phyloP scores from a whole-genome alignment of 768 basidiomycete genomes.

The Tubosaeta sp. region DNA sequence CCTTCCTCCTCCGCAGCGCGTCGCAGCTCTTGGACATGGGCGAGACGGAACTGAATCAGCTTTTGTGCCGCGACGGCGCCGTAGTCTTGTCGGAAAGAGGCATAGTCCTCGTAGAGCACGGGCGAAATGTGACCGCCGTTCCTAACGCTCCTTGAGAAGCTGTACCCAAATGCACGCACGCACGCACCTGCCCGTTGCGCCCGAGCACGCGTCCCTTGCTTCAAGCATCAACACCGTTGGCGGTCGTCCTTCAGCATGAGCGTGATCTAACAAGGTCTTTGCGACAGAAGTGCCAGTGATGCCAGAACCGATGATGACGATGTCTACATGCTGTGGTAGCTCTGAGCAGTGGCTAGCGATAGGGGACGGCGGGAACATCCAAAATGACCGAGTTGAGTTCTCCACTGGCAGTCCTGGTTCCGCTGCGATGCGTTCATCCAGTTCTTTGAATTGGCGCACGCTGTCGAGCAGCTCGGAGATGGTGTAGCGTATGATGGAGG shows the following conservation, averaged over 20 bases:
- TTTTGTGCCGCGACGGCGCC: slow-evolving; percentile 46
- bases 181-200: slow-evolving; percentile 66
- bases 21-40: slow-evolving; percentile 50
- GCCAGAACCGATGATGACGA: slow-evolving; percentile 74
- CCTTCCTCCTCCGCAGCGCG: slow-evolving; percentile 50
- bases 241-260: slow-evolving; percentile 19
- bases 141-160: slow-evolving; percentile 17
- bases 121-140: slow-evolving; percentile 72
- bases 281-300: slow-evolving; percentile 66
- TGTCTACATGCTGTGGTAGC: slow-evolving; percentile 45
- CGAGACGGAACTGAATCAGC: slow-evolving; percentile 57
- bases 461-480: slow-evolving; percentile 19
- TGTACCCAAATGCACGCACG: neutral
- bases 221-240: slow-evolving; percentile 70
- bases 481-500: slow-evolving; percentile 19
- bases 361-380: slow-evolving; percentile 52
- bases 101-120: slow-evolving; percentile 56
- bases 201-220: slow-evolving; percentile 71
- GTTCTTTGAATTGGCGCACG: slow-evolving; percentile 17
- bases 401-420: slow-evolving; percentile 58
- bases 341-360: slow-evolving; percentile 37
- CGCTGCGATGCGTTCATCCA: slow-evolving; percentile 32
- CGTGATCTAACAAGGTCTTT: slow-evolving; percentile 45
- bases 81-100: slow-evolving; percentile 38
- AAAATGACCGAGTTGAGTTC: slow-evolving; percentile 56